These are phyloP conservation scores for Sporobolomyces phaffii DNA, from an alignment of 768 basidiomycete species.

Conservation along the genomic window DNA sequence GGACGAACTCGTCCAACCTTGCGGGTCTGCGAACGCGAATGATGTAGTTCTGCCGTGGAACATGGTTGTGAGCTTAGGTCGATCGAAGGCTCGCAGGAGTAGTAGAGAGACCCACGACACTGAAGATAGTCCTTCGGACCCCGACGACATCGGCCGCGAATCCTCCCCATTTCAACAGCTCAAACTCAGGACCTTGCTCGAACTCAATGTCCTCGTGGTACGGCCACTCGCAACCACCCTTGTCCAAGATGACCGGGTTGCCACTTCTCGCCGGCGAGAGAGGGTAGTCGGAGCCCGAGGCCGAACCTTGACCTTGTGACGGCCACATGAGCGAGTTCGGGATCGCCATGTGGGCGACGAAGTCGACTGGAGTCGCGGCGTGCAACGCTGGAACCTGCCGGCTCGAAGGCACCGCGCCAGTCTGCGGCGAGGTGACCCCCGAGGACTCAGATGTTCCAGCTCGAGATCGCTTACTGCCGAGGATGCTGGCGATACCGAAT, in stretches of 20 bases:
- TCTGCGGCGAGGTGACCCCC: not conserved
- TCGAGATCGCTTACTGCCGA: conserved; percentile 2
- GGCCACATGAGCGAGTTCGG: conserved; percentile 8
- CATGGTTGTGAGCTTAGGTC: not conserved
- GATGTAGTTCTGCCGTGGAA: conserved; percentile 29
- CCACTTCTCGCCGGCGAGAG: not conserved
- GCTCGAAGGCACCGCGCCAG: not conserved
- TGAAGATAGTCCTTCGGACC: conserved; percentile 17
- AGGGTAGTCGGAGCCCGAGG: not conserved
- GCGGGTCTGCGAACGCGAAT: conserved; percentile 28
- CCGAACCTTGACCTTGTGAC: not conserved
- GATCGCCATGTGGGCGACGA: conserved; percentile 20
- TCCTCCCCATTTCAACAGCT: conserved; percentile 26
- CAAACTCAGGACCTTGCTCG: conserved; percentile 1
- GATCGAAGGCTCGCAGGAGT: not conserved
- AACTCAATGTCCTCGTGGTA: conserved; percentile 16
- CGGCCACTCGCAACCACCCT: conserved; percentile 23
- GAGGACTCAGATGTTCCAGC: not conserved
- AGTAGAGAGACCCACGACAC: not conserved
- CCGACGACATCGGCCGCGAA: conserved; percentile 33
- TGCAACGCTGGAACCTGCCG: not conserved
- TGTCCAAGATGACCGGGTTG: conserved; percentile 13
- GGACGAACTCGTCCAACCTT: conserved; percentile 31
- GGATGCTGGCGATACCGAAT: conserved; percentile 2
- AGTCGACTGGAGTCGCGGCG: not conserved